A percentile compares a stretch with the other conserved stretches of the same genome.
Evolutionary conservation across 139 green algal species (phyloP).

Genomic region (Chlorella sp.): DNA sequence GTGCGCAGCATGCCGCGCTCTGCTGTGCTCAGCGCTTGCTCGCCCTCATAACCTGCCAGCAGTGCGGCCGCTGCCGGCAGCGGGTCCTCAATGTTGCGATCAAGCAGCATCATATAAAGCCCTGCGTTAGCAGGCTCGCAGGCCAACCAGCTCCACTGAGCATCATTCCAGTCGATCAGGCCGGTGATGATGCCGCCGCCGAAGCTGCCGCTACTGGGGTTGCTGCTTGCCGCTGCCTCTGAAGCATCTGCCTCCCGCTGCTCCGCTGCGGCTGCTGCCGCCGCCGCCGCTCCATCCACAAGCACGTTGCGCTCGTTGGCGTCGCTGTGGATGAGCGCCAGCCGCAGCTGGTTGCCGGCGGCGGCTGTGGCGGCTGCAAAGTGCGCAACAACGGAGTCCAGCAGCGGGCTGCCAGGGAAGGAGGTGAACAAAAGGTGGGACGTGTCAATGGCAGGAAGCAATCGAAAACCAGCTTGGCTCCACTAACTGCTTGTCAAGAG

Average conservation of each 20-base stretch:
- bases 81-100: neutral
- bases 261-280: neutral
- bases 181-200: neutral
- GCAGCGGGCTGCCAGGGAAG: neutral
- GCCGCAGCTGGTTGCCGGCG: neutral
- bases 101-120: constrained; percentile 5
- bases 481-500: too few relatives aligned
- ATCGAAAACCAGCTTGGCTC: too few relatives aligned
- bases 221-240: neutral
- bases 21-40: neutral
- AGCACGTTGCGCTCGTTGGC: constrained; percentile 35
- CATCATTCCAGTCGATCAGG: constrained; percentile 29
- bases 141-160: neutral
- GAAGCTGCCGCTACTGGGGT: neutral
- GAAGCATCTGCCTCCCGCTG: neutral
- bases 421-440: too few relatives aligned
- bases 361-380: neutral
- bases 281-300: neutral
- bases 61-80: constrained; percentile 6
- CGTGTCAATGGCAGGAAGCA: neutral
- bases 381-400: neutral
- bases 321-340: constrained; percentile 19
- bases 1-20: constrained; percentile 28
- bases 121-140: neutral
- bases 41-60: constrained; percentile 6